phyloP scores from a whole-genome alignment of 2,329 filamentous ascomycete species.

The Aureobasidium sp. region DNA sequence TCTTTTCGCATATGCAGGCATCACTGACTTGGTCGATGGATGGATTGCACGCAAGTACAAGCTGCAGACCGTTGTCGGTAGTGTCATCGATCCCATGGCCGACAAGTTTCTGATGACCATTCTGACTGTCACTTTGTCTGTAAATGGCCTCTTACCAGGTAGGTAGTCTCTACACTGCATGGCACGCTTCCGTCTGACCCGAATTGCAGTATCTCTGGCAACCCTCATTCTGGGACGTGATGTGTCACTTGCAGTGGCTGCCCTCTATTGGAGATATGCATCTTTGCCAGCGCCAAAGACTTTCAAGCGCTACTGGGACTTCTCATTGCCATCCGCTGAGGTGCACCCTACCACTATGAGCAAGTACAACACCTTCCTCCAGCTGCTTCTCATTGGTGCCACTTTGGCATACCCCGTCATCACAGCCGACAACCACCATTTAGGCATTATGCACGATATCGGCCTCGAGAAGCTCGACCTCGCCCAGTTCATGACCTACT shows the following conservation, averaged over 20 bases:
- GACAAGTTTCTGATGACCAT: constrained; percentile 96
- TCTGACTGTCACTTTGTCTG: constrained; percentile 74
- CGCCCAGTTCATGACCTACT: constrained; percentile 29
- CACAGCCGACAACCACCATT: constrained; percentile 22
- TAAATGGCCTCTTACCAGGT: constrained; percentile 76
- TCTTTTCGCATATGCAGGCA: constrained; percentile 84
- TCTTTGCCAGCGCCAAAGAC: constrained; percentile 91
- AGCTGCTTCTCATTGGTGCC: constrained; percentile 76
- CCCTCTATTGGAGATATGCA: constrained; percentile 94
- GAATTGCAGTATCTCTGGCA: constrained; percentile 68
- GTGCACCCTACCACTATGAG: constrained; percentile 77
- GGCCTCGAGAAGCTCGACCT: constrained; percentile 24
- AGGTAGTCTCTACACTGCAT: constrained; percentile 26
- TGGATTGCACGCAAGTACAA: constrained; percentile 88
- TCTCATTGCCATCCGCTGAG: constrained; percentile 80
- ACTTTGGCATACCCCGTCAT: constrained; percentile 76
- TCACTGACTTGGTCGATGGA: constrained; percentile 88
- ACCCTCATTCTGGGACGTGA: constrained; percentile 88
- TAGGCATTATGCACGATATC: constrained; percentile 21
- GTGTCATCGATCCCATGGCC: constrained; percentile 91
- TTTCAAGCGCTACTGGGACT: constrained; percentile 91
- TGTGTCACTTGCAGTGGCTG: constrained; percentile 71
- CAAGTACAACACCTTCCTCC: constrained; percentile 87
- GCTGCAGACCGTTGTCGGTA: constrained; percentile 86
- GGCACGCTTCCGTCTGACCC: background rate